Conservation (phyloP, 495 filamentous ascomycete genomes). For the Penicillium coffeae region DNA sequence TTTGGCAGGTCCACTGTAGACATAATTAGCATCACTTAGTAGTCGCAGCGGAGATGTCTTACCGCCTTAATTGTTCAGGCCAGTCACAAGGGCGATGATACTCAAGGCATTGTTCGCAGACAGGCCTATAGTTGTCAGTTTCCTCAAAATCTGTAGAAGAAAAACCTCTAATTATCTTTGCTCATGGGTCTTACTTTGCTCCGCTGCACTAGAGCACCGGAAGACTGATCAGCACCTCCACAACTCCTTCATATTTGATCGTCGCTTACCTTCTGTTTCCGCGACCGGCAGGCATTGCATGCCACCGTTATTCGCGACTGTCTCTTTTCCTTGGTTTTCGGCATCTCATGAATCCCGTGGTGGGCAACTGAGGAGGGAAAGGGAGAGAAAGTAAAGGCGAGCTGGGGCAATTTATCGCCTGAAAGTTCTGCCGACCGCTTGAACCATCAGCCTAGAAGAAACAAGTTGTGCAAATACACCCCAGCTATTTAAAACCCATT, state of each 20-base stretch:
- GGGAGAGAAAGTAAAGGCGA: background rate
- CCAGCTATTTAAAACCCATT: background rate
- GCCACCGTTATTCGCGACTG: slow-evolving; percentile 32
- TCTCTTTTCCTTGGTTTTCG: slow-evolving; percentile 15
- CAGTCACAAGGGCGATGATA: slow-evolving; percentile 34
- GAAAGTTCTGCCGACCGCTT: slow-evolving; percentile 25
- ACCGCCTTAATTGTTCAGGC: slow-evolving; percentile 40
- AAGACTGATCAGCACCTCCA: background rate
- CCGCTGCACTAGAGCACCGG: slow-evolving; percentile 31
- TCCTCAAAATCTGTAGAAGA: too few species aligned
- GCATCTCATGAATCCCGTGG: slow-evolving; percentile 7
- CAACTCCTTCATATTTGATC: background rate
- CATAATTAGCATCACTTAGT: background rate
- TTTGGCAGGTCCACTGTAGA: slow-evolving; percentile 34
- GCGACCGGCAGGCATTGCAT: slow-evolving; percentile 35
- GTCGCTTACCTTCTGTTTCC: slow-evolving; percentile 36
- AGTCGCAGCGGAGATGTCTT: too few species aligned
- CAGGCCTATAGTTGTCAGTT: slow-evolving; percentile 20
- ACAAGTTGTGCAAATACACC: too few species aligned
- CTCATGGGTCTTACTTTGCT: slow-evolving; percentile 25
- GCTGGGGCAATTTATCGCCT: slow-evolving; percentile 16
- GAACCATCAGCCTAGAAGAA: slow-evolving; percentile 9
- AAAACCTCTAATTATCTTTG: background rate
- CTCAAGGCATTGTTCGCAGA: slow-evolving; percentile 35
- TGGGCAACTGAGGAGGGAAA: background rate